Conservation (phyloP, 441 rosid genomes). For the Eugenia klotzschiana region DNA sequence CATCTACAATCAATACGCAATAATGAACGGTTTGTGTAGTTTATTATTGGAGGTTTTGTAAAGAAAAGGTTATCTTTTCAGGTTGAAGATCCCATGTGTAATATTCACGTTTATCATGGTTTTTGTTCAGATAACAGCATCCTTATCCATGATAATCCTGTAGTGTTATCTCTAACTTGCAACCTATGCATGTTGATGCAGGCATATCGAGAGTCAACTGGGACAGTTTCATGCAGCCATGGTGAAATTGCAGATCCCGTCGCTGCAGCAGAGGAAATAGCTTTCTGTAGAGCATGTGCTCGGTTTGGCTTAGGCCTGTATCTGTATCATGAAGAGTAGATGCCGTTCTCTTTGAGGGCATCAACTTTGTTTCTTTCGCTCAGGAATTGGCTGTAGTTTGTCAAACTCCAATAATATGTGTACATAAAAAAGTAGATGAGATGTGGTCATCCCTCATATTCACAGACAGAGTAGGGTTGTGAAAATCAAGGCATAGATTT, state of each 20-base stretch:
- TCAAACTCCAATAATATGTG: not conserved
- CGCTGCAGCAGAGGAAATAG: constrained; percentile 85
- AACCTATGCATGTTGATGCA: constrained; percentile 5
- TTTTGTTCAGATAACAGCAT: not conserved
- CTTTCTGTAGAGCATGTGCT: constrained; percentile 89
- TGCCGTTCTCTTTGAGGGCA: not conserved
- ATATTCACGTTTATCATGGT: not conserved
- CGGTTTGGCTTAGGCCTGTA: constrained; percentile 93
- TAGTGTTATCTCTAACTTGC: not conserved
- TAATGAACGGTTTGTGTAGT: not conserved
- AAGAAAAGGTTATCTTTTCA: not conserved
- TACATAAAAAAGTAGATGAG: not conserved
- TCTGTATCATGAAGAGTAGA: constrained; percentile 64
- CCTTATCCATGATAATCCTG: not conserved
- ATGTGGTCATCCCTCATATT: not conserved
- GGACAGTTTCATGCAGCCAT: constrained; percentile 47
- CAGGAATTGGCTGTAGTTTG: not conserved
- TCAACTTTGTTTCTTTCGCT: not conserved
- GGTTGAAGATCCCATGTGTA: not conserved
- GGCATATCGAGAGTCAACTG: constrained; percentile 94
- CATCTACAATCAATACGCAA: not conserved
- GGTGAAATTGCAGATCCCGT: constrained; percentile 47
- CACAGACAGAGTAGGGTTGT: not conserved
- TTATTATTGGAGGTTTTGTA: not conserved
- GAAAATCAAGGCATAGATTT: not conserved